Evolutionary conservation across 306 rosid genomes (phyloP), one percentile per base, ranked within the genome.

Genomic region (Dryas octopetala): DNA sequence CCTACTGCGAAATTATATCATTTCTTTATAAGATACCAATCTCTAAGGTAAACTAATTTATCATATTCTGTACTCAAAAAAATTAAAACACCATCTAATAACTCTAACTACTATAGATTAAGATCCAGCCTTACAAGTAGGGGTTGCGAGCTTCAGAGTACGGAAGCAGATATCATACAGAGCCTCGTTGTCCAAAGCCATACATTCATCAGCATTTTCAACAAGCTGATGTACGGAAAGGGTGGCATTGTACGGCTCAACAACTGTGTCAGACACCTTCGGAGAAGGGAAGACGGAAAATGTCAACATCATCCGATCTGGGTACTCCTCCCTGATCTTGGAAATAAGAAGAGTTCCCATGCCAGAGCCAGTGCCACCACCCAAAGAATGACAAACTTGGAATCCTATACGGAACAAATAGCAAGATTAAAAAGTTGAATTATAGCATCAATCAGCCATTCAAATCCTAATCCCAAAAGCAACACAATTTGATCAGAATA

Each of bases 201-300:
- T 91, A 79, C 97, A 91, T 48, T 91, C 97, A 80, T 91, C 95
- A 2, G 91, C 95, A 77, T 91, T 91, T 81, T 91, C 95, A 7
- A 91, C 95, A 58, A 91, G 97, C 90, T 91, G 97, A 68, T 91
- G 97, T 41, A 91, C 92, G 1, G 97, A 91, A 44, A 91, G 92
- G 0, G 97, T 91, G 65, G 97, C 97, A 82, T 91, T 91, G 80
- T 91, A 91, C 0, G 97, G 97, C 83, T 91, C 97, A n/a, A 91
- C 97, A 76, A 91, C 97, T 0, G 95, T 91, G 71, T 91, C 95
- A 0, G 97, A 91, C 3, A 91, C 97, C 86, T 91, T 91, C 5
- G 97, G 97, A 16, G 97, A 91, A 72, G 97, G 97, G 75, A 91
- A 91, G 12, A 85, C 89, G 0, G 89, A 85, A 74, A 85, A 85